Evolutionary conservation across 2,329 filamentous ascomycete genomes (phyloP), one percentile per base, ranked within the genome.

Genomic region (Talaromyces sp.): DNA sequence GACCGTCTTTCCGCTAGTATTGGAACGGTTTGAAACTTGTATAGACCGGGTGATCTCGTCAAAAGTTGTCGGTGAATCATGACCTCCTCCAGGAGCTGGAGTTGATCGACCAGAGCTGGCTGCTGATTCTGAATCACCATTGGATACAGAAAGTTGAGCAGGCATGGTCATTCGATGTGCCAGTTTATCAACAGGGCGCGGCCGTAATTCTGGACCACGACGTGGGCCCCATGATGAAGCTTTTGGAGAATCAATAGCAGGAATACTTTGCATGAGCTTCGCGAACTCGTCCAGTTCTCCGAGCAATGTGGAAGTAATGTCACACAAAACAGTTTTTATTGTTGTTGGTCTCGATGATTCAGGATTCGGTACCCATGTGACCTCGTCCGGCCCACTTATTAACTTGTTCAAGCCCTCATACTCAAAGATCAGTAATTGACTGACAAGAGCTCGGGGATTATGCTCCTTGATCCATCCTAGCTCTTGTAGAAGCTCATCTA

Each of bases 91-190:
- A 14, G 69, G 67, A 41, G 67, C 67, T 43, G 78, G 75, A 56
- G 76, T 74, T 21, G 67, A 68, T 58, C 66, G 61, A 63, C 70
- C 67, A 51, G 71, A 72, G 58, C 66, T 68, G 74, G 77, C 51
- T 79, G 76, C 5, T 73, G 76, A 60, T n/a, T 69, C 71, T 1
- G 68, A 62, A 27, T 66, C 61, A 12, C 67, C 68, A 60, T 69
- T 78, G 64, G 57, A 73, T 74, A 71, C 83, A 75, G 66, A 84
- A 29, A 81, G 61, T 54, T 78, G 79, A 21, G 84, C 83, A 14
- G 90, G 91, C 87, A 93, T 89, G 1, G 91, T 93, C 88, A 93
- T 92, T 63, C 91, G 87, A 61, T 84, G 80, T 51, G 86, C 79
- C 55, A 81, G 78, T 67, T 84, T 85, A 69, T 90, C 88, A 46